These are phyloP conservation scores for Micractinium sp. DNA, from an alignment of 139 green algal species.

Conservation along the genomic window DNA sequence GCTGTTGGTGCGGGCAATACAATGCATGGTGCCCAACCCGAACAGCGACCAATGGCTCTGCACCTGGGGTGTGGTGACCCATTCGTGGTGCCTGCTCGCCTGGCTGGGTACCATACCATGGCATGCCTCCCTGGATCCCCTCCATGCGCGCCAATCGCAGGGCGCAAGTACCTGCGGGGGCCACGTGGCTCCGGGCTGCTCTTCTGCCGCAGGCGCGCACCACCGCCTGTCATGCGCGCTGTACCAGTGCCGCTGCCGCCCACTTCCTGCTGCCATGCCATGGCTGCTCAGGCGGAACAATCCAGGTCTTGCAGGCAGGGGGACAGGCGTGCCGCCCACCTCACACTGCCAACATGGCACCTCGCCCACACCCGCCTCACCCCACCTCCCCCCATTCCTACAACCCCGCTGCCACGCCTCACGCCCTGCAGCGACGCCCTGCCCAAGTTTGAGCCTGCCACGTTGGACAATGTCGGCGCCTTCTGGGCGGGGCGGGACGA, in stretches of 20 bases:
- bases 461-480: conserved; percentile 64
- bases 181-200: conserved; percentile 70
- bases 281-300: not conserved
- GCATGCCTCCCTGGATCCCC: too few relatives aligned
- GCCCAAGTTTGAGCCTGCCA: conserved; percentile 55
- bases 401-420: not conserved
- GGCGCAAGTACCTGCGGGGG: conserved; percentile 74
- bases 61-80: too few relatives aligned
- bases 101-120: too few relatives aligned
- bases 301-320: not conserved
- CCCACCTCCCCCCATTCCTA: not conserved
- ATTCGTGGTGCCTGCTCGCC: too few relatives aligned
- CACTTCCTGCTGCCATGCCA: not conserved
- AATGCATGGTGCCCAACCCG: too few relatives aligned
- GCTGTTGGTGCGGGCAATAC: too few relatives aligned
- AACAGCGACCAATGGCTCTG: too few relatives aligned
- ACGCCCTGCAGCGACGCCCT: conserved; percentile 41
- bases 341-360: not conserved
- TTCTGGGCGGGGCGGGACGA: conserved; percentile 41
- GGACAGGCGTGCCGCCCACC: not conserved
- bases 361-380: too few relatives aligned
- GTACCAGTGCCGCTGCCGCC: too few relatives aligned
- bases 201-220: conserved; percentile 50
- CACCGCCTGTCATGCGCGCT: too few relatives aligned
- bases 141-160: not conserved